Conservation (phyloP, 192 early-diverging fungal species). For the Backusella parvicylindrica region DNA sequence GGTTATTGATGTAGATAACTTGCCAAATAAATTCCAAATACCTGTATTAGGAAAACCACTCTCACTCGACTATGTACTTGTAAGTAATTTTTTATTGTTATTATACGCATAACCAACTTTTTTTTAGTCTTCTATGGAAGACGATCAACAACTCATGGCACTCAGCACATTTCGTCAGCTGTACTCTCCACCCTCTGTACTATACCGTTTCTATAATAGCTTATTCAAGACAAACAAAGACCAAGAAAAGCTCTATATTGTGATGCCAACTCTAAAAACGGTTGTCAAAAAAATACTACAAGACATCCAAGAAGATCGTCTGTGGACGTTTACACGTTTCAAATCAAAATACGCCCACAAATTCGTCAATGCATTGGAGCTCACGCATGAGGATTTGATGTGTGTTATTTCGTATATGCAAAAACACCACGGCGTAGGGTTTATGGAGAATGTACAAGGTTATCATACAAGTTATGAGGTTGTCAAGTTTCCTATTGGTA, state of each 20-base stretch:
- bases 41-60: conserved; percentile 18
- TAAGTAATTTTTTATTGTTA: conserved; percentile 3
- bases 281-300: neutral
- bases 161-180: neutral
- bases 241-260: neutral
- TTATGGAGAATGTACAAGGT: conserved; percentile 17
- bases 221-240: neutral
- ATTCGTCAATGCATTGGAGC: neutral
- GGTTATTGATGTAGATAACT: neutral
- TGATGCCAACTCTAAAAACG: neutral
- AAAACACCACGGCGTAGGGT: neutral
- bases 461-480: conserved; percentile 8
- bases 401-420: conserved; percentile 31
- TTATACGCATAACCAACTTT: neutral
- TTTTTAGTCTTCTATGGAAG: conserved; percentile 1
- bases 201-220: neutral
- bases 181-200: conserved; percentile 4
- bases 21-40: conserved; percentile 8
- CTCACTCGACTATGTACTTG: conserved; percentile 11
- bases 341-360: neutral
- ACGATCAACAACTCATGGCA: conserved; percentile 9
- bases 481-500: conserved; percentile 14
- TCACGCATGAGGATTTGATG: conserved; percentile 26
- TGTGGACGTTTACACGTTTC: conserved; percentile 15
- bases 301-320: neutral